A percentile compares a stretch with the other conserved stretches of the same genome.
These are phyloP conservation scores for Hypomontagnella monticulosa DNA, from an alignment of 495 filamentous ascomycete species.

Conservation along the genomic window DNA sequence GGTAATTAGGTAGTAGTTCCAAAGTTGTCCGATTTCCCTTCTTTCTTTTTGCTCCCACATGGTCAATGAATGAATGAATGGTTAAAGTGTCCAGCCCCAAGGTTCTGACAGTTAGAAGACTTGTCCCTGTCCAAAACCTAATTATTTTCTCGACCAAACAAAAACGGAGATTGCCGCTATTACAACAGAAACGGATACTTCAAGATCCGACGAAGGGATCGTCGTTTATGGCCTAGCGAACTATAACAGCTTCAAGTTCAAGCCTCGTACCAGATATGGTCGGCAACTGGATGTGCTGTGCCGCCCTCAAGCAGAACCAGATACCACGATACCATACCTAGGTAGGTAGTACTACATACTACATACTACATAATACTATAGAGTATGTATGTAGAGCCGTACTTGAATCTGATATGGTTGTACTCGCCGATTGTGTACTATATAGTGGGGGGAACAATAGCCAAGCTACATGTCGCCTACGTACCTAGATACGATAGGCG, in stretches of 20 bases:
- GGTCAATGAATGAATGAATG: no score
- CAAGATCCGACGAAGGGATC: conserved; percentile 36
- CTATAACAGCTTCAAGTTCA: conserved; percentile 21
- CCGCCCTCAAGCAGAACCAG: conserved; percentile 24
- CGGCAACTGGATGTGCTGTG: conserved; percentile 20
- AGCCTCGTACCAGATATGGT: conserved; percentile 29
- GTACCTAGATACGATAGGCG: conserved; percentile 32
- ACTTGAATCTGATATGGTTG: conserved; percentile 19
- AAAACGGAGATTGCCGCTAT: conserved; percentile 22
- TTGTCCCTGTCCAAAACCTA: conserved; percentile 11
- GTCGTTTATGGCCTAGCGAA: conserved; percentile 24
- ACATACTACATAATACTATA: not conserved
- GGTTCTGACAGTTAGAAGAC: conserved; percentile 18
- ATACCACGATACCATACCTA: not conserved
- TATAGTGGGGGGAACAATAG: conserved; percentile 27
- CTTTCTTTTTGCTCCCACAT: no score
- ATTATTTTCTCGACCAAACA: not conserved
- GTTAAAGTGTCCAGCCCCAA: not conserved
- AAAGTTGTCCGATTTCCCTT: no score
- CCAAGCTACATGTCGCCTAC: conserved; percentile 27
- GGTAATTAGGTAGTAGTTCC: no score
- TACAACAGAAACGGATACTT: conserved; percentile 29
- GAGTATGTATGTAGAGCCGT: conserved; percentile 2
- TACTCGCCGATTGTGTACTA: conserved; percentile 25
- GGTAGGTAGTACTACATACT: not conserved